Evolutionary conservation across 768 basidiomycete genomes (phyloP), one percentile per base, ranked within the genome.

Genomic region (Russula vinacea): DNA sequence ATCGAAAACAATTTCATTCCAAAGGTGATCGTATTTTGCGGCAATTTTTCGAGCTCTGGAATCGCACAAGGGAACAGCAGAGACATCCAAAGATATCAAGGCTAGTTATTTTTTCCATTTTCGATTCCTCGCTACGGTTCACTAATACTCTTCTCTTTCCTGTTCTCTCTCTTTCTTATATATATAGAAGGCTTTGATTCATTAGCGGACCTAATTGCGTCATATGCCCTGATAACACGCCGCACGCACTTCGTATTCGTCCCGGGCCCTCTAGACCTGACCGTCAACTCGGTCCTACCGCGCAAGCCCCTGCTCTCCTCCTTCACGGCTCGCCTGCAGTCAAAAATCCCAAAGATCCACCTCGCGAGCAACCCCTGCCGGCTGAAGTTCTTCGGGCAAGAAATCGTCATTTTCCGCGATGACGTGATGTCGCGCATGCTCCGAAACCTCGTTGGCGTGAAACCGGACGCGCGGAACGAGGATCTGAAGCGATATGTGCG

Each of bases 351-450:
- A 0, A 89, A 90, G 71, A 81, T 87, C 1, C 85, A 90, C 69
- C 89, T 98, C 71, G 87, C 85, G 9, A 89, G 86, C 42, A 97
- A 98, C 74, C 97, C 97, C 1, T 96, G 94, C 75, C 85, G 97
- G 22, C 84, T 98, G 70, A 91, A 92, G 70, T 98, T 97, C 72
- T 95, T 95, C 73, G 85, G 91, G 33, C 95, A 98, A 73, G 97
- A 99, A 76, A 86, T 99, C 58, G 94, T 98, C 50, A 77, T 99
- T 29, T 97, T 90, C 71, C 80, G 97, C 47, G 93, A 98, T 70
- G 94, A 98, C 73, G 74, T 88, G 55, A 98, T 99, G 94, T 84
- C 92, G 1, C 82, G 88, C 69, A 94, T 98, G 92, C 76, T 98
- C 66, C 79, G 97, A 69, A 97, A 98, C 74, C 82, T 92, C 24